Evolutionary conservation across 1,139 yeast genomes (phyloP).

Genomic region (Blastobotrys apis): DNA sequence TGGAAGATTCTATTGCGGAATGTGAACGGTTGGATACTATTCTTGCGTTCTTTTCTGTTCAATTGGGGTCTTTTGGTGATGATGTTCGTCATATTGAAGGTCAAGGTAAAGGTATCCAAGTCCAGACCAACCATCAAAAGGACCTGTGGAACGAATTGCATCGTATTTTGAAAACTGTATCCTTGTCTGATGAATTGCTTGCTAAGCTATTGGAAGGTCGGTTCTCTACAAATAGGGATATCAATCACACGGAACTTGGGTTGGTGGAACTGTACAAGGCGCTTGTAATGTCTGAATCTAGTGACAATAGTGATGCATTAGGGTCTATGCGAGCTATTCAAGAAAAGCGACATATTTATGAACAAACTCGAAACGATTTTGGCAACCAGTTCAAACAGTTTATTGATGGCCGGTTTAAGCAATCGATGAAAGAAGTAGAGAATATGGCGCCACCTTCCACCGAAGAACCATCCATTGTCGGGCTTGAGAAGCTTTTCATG

Average conservation of each 20-base stretch:
- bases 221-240: conserved; percentile 46
- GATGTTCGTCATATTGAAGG: conserved; percentile 70
- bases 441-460: conserved; percentile 4
- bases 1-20: conserved; percentile 51
- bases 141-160: conserved; percentile 64
- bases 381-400: conserved; percentile 46
- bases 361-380: conserved; percentile 52
- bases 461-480: conserved; percentile 22
- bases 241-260: conserved; percentile 52
- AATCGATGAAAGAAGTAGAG: conserved; percentile 25
- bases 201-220: conserved; percentile 45
- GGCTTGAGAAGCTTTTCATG: conserved; percentile 21
- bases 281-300: conserved; percentile 24
- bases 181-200: conserved; percentile 56
- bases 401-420: conserved; percentile 43
- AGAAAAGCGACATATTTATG: conserved; percentile 62
- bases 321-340: conserved; percentile 70
- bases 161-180: conserved; percentile 63
- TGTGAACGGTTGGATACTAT: conserved; percentile 60
- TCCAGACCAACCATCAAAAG: conserved; percentile 77
- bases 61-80: conserved; percentile 55
- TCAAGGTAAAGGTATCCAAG: conserved; percentile 79
- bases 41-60: conserved; percentile 53
- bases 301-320: conserved; percentile 44
- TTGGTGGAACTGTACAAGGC: conserved; percentile 63